These are phyloP conservation scores for Saccharomycopsis phalli DNA, from an alignment of 1,139 yeast species.

Conservation along the genomic window DNA sequence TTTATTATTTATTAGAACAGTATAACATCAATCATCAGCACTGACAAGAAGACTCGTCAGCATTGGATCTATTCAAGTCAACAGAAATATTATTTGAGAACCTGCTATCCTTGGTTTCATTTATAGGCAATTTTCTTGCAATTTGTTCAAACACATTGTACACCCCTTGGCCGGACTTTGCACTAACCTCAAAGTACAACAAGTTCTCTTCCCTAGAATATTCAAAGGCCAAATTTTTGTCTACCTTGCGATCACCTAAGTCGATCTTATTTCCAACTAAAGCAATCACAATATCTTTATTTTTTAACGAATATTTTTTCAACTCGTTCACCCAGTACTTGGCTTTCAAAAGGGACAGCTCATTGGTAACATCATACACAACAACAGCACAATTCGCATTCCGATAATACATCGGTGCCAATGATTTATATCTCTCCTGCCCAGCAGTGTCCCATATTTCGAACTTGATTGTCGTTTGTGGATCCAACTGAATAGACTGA, in stretches of 20 bases:
- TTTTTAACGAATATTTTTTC: conserved; percentile 72
- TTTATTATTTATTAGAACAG: no score
- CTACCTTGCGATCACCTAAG: conserved; percentile 49
- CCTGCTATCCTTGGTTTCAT: conserved; percentile 23
- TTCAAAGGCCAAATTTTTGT: conserved; percentile 42
- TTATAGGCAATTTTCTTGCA: conserved; percentile 59
- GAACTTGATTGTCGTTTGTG: conserved; percentile 40
- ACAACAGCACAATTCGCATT: conserved; percentile 80
- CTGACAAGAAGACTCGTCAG: background rate
- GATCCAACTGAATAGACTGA: conserved; percentile 40
- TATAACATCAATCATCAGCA: no score
- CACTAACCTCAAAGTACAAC: conserved; percentile 85
- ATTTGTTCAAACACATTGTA: conserved; percentile 73
- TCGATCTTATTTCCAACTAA: conserved; percentile 80
- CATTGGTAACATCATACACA: conserved; percentile 63
- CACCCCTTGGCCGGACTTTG: conserved; percentile 82
- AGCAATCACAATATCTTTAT: conserved; percentile 73
- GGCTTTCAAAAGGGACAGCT: conserved; percentile 74
- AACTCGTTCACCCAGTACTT: conserved; percentile 95
- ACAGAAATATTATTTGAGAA: background rate
- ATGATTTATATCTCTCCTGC: conserved; percentile 71
- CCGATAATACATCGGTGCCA: conserved; percentile 82
- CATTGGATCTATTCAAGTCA: conserved; percentile 1
- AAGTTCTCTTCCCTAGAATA: conserved; percentile 70
- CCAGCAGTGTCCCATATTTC: conserved; percentile 92